Percentiles rank a stretch among this genome's conserved stretches.
phyloP scores from a whole-genome alignment of 257 asterid species.

The Solanum ahanhuiri region DNA sequence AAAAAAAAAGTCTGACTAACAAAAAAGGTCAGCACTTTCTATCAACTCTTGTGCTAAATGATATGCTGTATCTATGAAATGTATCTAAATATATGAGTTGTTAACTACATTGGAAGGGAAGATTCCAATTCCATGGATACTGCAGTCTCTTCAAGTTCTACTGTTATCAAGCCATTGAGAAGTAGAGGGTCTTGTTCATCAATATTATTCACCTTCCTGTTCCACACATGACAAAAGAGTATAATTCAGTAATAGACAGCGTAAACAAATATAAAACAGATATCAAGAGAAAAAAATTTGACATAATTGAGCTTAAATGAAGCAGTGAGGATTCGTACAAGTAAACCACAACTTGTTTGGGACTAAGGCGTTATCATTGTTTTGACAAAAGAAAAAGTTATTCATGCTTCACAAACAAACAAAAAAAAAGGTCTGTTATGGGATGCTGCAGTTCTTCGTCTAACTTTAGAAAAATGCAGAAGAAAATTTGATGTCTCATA shows the following conservation, averaged over 20 bases:
- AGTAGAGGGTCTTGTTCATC: conserved; percentile 39
- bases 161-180: conserved; percentile 18
- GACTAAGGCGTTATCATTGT: neutral
- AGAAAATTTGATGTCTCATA: neutral
- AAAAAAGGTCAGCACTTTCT: neutral
- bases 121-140: conserved; percentile 14
- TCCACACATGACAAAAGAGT: conserved; percentile 3
- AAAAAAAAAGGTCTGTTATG: neutral
- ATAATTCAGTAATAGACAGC: neutral
- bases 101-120: conserved; percentile 4
- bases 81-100: neutral
- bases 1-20: neutral
- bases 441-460: neutral
- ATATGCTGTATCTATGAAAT: neutral
- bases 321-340: neutral
- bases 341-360: neutral
- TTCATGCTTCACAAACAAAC: neutral
- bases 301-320: neutral
- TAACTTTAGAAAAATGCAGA: neutral
- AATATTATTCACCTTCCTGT: conserved; percentile 27
- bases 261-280: neutral
- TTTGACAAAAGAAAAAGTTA: neutral
- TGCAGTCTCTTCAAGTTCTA: conserved; percentile 40
- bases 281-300: neutral
- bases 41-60: neutral